Evolutionary conservation across 2,329 filamentous ascomycete genomes (phyloP).

Genomic region (Torrubiella hemipterigena): DNA sequence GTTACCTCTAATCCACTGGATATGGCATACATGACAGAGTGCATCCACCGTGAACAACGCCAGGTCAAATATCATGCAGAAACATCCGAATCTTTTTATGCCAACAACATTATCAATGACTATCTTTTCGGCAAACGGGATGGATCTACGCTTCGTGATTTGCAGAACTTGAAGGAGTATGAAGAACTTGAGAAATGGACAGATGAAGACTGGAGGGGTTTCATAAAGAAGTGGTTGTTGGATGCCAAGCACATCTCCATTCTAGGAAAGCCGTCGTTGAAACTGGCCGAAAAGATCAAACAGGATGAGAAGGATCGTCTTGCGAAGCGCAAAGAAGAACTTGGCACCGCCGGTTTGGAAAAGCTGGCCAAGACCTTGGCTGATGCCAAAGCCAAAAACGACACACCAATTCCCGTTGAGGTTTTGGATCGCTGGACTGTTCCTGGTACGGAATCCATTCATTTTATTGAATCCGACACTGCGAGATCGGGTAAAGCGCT

Average conservation of each 20-base stretch:
- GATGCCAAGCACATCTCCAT: conserved; percentile 82
- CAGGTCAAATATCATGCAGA: conserved; percentile 79
- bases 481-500: conserved; percentile 72
- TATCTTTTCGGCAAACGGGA: conserved; percentile 83
- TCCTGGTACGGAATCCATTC: conserved; percentile 78
- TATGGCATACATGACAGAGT: conserved; percentile 82
- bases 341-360: conserved; percentile 74
- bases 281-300: conserved; percentile 71
- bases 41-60: conserved; percentile 67
- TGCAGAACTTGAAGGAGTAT: conserved; percentile 45
- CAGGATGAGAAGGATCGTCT: conserved; percentile 68
- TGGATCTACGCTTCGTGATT: conserved; percentile 58
- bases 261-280: conserved; percentile 72
- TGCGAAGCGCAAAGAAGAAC: conserved; percentile 61
- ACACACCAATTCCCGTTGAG: conserved; percentile 69
- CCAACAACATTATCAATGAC: conserved; percentile 77
- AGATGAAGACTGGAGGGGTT: conserved; percentile 72
- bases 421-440: conserved; percentile 75
- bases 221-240: conserved; percentile 71
- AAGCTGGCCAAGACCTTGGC: conserved; percentile 65
- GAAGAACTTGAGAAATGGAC: conserved; percentile 68
- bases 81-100: conserved; percentile 67
- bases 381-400: conserved; percentile 76
- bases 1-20: conserved; percentile 72
- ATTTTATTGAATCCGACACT: conserved; percentile 82